Conservation (phyloP, 371 early-diverging fungal species). For the Mortierella sp. region DNA sequence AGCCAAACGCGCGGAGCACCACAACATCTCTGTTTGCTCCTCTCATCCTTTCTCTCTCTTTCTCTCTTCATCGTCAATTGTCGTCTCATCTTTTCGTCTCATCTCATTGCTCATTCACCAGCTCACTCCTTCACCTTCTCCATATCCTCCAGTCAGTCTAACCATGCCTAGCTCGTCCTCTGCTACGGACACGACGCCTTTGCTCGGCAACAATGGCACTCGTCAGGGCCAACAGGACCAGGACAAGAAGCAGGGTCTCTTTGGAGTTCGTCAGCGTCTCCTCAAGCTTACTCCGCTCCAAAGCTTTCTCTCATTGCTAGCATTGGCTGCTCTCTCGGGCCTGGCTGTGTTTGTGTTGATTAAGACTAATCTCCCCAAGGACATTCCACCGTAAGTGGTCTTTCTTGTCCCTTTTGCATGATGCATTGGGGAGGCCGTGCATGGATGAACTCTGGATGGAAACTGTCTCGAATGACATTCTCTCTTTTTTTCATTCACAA, state of each 20-base stretch:
- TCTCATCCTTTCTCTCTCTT: background rate
- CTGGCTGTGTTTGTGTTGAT: slow-evolving; percentile 24
- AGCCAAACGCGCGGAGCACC: background rate
- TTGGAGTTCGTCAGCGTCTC: slow-evolving; percentile 31
- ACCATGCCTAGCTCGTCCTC: slow-evolving; percentile 12
- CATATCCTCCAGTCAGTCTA: background rate
- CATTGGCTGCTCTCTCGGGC: slow-evolving; percentile 14
- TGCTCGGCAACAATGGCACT: slow-evolving; percentile 31
- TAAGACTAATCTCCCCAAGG: slow-evolving; percentile 36
- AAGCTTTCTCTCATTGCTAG: slow-evolving; percentile 30
- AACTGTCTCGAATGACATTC: background rate
- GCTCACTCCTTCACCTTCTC: background rate
- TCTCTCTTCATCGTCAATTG: background rate
- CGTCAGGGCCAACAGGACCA: background rate
- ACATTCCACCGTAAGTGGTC: slow-evolving; percentile 42
- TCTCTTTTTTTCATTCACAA: background rate
- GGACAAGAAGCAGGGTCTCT: slow-evolving; percentile 13
- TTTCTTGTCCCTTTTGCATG: too few species aligned
- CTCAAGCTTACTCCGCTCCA: slow-evolving; percentile 35
- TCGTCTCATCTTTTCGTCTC: background rate
- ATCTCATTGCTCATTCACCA: background rate
- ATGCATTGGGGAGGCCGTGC: too few species aligned
- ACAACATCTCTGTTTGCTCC: background rate
- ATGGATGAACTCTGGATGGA: background rate
- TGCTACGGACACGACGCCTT: slow-evolving; percentile 36